These are phyloP conservation scores for Edaphochlamys debaryana DNA, from an alignment of 139 green algal species.

Conservation along the genomic window DNA sequence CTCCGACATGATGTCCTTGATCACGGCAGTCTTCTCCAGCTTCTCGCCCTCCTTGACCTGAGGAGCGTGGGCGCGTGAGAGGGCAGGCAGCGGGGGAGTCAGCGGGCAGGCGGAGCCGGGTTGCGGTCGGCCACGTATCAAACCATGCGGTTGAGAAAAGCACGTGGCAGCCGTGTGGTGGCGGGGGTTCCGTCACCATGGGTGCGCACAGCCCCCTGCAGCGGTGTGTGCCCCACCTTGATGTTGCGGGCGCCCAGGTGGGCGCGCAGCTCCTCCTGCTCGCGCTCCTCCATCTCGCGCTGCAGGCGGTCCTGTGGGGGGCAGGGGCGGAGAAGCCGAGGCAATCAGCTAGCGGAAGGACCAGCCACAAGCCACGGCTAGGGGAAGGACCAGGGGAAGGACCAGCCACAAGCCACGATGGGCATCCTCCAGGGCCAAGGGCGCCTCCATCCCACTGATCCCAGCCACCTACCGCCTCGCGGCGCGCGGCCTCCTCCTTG, in stretches of 20 bases:
- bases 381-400: too few species aligned
- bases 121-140: too few species aligned
- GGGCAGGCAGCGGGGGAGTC: too few species aligned
- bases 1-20: conserved; percentile 68
- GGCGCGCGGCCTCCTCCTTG: conserved; percentile 62
- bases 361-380: neutral
- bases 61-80: neutral
- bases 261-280: conserved; percentile 66
- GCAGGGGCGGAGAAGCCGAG: too few species aligned
- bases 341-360: too few species aligned
- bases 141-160: too few species aligned
- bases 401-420: neutral
- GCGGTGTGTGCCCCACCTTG: conserved; percentile 62
- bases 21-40: conserved; percentile 83
- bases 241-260: conserved; percentile 70
- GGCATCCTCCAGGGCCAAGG: too few species aligned
- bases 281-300: conserved; percentile 75
- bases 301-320: conserved; percentile 60
- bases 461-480: conserved; percentile 57
- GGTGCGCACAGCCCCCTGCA: too few species aligned
- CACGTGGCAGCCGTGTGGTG: too few species aligned
- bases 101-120: neutral
- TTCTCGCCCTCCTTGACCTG: conserved; percentile 78
- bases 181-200: too few species aligned
- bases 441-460: too few species aligned